A percentile compares a stretch with the other conserved stretches of the same genome.
Evolutionary conservation across 23 red algal genomes (phyloP).

Genomic region (Gracilaria caudata): DNA sequence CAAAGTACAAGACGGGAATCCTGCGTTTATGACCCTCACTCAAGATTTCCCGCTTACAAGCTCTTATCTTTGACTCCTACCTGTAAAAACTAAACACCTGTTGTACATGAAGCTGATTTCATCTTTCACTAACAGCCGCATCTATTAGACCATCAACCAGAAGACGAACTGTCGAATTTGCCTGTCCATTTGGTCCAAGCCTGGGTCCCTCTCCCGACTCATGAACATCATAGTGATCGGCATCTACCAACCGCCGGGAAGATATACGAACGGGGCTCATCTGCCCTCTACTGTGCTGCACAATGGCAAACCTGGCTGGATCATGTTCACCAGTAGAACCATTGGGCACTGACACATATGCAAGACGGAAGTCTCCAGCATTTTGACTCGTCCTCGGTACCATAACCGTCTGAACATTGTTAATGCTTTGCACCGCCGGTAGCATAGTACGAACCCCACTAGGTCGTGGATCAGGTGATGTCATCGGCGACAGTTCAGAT

Average conservation of each 20-base stretch:
- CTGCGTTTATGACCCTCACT: conserved; percentile 24
- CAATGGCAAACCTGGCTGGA: not conserved
- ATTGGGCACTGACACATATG: conserved; percentile 15
- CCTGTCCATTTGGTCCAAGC: conserved; percentile 18
- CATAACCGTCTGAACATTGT: not conserved
- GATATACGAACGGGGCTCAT: conserved; percentile 3
- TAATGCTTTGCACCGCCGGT: not conserved
- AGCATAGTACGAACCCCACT: not conserved
- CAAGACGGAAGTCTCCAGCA: conserved; percentile 12
- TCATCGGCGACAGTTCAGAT: conserved; percentile 5
- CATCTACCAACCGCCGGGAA: not conserved
- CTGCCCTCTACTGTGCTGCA: conserved; percentile 16
- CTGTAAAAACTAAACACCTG: conserved; percentile 62
- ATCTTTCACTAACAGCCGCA: conserved; percentile 37
- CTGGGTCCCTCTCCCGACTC: not conserved
- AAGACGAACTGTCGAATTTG: conserved; percentile 44
- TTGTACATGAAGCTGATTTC: conserved; percentile 52
- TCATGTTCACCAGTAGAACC: conserved; percentile 22
- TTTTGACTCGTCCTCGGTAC: not conserved
- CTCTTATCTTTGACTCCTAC: conserved; percentile 31
- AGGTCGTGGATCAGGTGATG: not conserved
- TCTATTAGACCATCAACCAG: conserved; percentile 53
- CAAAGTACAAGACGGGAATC: conserved; percentile 44
- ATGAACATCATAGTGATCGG: conserved; percentile 1
- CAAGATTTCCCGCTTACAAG: conserved; percentile 44